phyloP scores from a whole-genome alignment of 495 filamentous ascomycete species.

The Trypethelium eluteriae region DNA sequence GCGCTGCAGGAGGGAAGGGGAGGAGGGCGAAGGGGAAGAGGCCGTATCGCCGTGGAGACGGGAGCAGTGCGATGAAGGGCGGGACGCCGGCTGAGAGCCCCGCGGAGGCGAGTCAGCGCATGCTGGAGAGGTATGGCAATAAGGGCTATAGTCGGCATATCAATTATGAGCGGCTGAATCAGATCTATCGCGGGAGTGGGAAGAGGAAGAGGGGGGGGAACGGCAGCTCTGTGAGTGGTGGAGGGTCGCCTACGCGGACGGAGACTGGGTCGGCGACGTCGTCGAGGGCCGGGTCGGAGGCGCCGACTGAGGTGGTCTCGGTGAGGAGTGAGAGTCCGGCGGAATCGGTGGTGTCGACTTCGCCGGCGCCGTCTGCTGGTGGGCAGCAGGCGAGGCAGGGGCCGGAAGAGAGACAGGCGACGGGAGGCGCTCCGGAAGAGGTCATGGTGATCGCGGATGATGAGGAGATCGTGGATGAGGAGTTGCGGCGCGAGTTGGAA shows the following conservation, averaged over 20 bases:
- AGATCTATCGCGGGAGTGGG: constrained; percentile 22
- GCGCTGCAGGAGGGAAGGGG: constrained; percentile 29
- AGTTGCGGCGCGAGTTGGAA: neutral
- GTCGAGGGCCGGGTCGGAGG: constrained; percentile 11
- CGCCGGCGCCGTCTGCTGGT: constrained; percentile 12
- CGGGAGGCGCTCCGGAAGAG: constrained; percentile 3
- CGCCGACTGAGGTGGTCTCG: constrained; percentile 7
- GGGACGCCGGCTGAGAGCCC: constrained; percentile 25
- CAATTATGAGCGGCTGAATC: constrained; percentile 26
- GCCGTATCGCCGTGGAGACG: constrained; percentile 21
- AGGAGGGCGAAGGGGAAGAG: constrained; percentile 37
- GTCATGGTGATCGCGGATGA: constrained; percentile 11
- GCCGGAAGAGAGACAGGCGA: constrained; percentile 8
- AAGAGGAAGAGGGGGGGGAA: constrained; percentile 2
- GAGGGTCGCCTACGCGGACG: neutral
- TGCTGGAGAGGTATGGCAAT: constrained; percentile 24
- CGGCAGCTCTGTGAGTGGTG: neutral
- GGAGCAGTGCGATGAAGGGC: constrained; percentile 35
- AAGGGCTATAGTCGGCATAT: constrained; percentile 23
- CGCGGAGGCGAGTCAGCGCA: constrained; percentile 24
- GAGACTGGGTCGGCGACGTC: neutral
- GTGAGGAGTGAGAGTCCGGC: neutral
- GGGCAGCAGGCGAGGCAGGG: neutral
- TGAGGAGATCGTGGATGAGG: constrained; percentile 15
- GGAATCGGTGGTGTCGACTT: neutral